phyloP scores from a whole-genome alignment of 441 rosid genomes.

The Mallotus japonicus region DNA sequence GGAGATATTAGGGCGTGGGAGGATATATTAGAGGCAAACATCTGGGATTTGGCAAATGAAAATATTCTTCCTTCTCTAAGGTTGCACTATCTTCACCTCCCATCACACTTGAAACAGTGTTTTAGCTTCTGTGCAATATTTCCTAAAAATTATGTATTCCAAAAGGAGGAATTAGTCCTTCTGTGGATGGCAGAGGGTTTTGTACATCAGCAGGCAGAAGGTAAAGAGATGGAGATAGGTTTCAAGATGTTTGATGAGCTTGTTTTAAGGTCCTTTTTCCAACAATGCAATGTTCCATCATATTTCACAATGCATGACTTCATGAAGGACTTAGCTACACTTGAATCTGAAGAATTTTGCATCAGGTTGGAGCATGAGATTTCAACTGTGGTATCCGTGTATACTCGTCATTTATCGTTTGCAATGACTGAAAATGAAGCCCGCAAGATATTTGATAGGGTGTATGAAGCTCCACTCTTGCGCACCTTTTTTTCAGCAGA shows the following conservation, averaged over 20 bases:
- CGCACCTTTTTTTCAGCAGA: conserved; percentile 33
- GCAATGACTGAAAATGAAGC: neutral
- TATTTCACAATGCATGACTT: conserved; percentile 32
- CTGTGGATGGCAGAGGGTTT: conserved; percentile 39
- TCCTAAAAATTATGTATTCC: conserved; percentile 25
- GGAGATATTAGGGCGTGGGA: conserved; percentile 25
- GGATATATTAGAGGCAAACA: conserved; percentile 18
- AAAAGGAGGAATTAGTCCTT: conserved; percentile 22
- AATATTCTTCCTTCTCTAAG: conserved; percentile 24
- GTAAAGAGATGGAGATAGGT: conserved; percentile 25
- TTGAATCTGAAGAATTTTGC: conserved; percentile 33
- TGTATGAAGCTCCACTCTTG: conserved; percentile 16
- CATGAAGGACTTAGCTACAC: conserved; percentile 29
- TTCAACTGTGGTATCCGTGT: neutral
- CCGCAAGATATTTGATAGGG: conserved; percentile 19
- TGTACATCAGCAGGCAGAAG: conserved; percentile 17
- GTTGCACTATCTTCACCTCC: conserved; percentile 37
- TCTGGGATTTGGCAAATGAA: conserved; percentile 26
- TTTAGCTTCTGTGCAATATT: conserved; percentile 38
- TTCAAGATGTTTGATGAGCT: conserved; percentile 25
- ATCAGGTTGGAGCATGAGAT: conserved; percentile 22
- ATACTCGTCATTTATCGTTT: conserved; percentile 33
- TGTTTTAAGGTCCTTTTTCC: conserved; percentile 30
- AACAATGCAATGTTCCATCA: neutral
- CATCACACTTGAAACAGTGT: conserved; percentile 32